Conservation (phyloP, 108 stramenopile species). For the Pseudonitzschia multistriata region DNA sequence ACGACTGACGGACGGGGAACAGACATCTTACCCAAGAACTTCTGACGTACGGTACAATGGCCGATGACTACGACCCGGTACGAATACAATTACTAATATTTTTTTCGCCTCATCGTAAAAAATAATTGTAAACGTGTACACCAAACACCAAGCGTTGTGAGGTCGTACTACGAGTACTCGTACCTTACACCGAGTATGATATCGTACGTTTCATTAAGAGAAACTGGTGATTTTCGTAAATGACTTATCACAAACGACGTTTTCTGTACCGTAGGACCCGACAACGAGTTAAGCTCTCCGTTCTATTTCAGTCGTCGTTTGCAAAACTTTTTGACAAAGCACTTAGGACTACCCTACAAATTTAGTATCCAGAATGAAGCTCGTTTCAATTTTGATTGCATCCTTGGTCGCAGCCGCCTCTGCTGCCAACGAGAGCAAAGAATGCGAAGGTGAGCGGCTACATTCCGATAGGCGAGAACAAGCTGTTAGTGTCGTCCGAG, state of each 20-base stretch:
- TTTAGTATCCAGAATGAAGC: conserved; percentile 30
- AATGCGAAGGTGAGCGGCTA: conserved; percentile 36
- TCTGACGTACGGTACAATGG: not conserved
- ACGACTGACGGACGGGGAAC: not conserved
- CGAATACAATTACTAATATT: not conserved
- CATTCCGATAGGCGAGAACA: not conserved
- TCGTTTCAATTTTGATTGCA: conserved; percentile 22
- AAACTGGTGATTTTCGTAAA: too few species aligned
- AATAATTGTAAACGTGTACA: not conserved
- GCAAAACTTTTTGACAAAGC: too few species aligned
- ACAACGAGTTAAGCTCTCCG: too few species aligned
- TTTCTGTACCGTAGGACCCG: too few species aligned
- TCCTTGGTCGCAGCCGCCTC: conserved; percentile 14
- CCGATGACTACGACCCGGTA: not conserved
- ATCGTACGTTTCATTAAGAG: too few species aligned
- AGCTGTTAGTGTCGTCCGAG: not conserved
- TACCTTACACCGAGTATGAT: too few species aligned
- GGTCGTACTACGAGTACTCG: too few species aligned
- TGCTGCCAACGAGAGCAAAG: conserved; percentile 26
- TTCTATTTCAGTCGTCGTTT: too few species aligned
- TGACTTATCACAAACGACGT: too few species aligned
- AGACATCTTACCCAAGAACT: not conserved
- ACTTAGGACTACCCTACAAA: not conserved
- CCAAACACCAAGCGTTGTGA: too few species aligned
- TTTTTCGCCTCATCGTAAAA: not conserved